Evolutionary conservation across 2,329 filamentous ascomycete genomes (phyloP).

Genomic region (Sporothrix pallida): DNA sequence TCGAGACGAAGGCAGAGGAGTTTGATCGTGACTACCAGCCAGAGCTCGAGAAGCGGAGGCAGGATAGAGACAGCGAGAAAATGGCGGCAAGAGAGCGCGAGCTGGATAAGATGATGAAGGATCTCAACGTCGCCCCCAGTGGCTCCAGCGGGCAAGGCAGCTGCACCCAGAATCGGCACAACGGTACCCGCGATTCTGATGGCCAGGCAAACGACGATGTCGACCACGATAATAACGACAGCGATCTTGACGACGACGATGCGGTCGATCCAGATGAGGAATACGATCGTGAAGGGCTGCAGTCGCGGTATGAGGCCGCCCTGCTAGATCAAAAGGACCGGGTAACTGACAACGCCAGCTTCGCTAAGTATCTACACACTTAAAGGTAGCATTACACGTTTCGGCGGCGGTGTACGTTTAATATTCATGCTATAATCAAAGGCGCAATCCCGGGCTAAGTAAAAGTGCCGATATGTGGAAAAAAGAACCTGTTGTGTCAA

Average conservation of each 20-base stretch:
- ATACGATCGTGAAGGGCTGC: slow-evolving; percentile 68
- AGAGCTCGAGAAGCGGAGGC: slow-evolving; percentile 79
- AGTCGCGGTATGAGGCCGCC: slow-evolving; percentile 77
- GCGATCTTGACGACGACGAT: slow-evolving; percentile 61
- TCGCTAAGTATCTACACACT: slow-evolving; percentile 63
- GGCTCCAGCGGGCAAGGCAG: too few relatives aligned
- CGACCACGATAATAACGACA: slow-evolving; percentile 50
- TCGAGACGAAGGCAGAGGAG: slow-evolving; percentile 83
- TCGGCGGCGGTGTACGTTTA: neutral
- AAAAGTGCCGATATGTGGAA: neutral
- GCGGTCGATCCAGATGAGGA: slow-evolving; percentile 66
- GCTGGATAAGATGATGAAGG: slow-evolving; percentile 90
- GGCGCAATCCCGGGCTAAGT: neutral
- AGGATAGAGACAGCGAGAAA: slow-evolving; percentile 78
- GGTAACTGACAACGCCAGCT: slow-evolving; percentile 62
- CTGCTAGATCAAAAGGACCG: slow-evolving; percentile 61
- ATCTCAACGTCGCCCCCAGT: slow-evolving; percentile 64
- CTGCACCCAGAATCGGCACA: too few relatives aligned
- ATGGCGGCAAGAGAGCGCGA: slow-evolving; percentile 75
- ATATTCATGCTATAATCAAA: neutral
- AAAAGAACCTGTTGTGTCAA: slow-evolving; percentile 5
- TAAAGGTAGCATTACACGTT: slow-evolving; percentile 42
- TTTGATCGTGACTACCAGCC: slow-evolving; percentile 91
- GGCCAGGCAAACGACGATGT: slow-evolving; percentile 46
- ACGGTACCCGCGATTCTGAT: too few relatives aligned